These are phyloP conservation scores for Staphylotrichum tortipilum DNA, from an alignment of 495 filamentous ascomycete genomes.

Conservation along the genomic window DNA sequence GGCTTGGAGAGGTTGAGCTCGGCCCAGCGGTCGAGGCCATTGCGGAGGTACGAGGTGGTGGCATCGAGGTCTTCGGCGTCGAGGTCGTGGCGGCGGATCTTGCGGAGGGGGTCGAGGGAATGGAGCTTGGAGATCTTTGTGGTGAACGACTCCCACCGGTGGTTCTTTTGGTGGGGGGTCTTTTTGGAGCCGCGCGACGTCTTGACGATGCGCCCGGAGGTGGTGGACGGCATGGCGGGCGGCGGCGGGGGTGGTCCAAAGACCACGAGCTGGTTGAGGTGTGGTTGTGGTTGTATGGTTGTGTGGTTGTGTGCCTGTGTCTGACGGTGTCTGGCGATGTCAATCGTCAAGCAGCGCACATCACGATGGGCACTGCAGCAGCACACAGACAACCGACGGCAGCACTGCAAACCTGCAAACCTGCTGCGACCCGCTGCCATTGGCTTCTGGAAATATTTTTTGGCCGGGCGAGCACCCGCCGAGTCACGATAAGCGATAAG, in stretches of 20 bases:
- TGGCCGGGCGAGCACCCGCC: conserved; percentile 15
- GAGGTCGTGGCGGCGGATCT: conserved; percentile 72
- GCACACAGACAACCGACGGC: too few relatives aligned
- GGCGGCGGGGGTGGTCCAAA: conserved; percentile 13
- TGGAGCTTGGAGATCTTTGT: conserved; percentile 85
- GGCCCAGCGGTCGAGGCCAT: conserved; percentile 75
- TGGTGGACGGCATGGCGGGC: conserved; percentile 46
- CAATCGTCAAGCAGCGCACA: background rate
- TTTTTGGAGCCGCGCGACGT: conserved; percentile 55
- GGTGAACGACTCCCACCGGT: conserved; percentile 88
- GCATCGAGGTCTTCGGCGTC: conserved; percentile 62
- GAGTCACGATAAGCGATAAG: conserved; percentile 29
- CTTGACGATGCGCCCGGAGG: conserved; percentile 57
- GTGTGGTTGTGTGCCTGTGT: too few relatives aligned
- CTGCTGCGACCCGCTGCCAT: too few relatives aligned
- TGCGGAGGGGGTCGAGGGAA: conserved; percentile 78
- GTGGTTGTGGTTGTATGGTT: too few relatives aligned
- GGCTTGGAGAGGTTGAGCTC: conserved; percentile 79
- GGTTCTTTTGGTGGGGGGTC: conserved; percentile 68
- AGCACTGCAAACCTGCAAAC: too few relatives aligned
- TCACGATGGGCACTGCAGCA: too few relatives aligned
- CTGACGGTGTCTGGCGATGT: conserved; percentile 1
- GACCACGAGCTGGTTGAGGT: too few relatives aligned
- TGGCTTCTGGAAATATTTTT: conserved; percentile 21
- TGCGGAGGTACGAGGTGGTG: conserved; percentile 70